These are phyloP conservation scores for Agrostemma githago DNA, from an alignment of 148 eudicot species.

Conservation along the genomic window DNA sequence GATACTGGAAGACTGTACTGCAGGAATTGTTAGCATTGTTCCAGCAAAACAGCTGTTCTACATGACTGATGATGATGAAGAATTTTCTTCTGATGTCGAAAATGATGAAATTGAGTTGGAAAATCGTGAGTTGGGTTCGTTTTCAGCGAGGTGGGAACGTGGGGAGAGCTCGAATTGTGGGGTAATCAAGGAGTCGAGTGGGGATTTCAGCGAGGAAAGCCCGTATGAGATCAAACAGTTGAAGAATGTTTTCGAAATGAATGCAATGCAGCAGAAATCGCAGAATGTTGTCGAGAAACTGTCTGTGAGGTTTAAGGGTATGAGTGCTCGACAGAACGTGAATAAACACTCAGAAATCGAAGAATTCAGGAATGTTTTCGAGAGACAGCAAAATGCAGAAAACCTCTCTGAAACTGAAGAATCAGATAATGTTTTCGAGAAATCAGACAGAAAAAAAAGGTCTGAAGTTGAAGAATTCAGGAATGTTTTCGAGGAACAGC, in stretches of 20 bases:
- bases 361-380: too few species aligned
- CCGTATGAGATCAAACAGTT: not conserved
- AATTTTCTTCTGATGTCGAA: slow-evolving; percentile 35
- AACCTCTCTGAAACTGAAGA: too few species aligned
- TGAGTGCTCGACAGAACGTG: too few species aligned
- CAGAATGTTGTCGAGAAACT: too few species aligned
- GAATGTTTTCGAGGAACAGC: too few species aligned
- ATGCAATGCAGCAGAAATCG: too few species aligned
- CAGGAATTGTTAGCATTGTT: slow-evolving; percentile 60
- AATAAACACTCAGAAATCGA: too few species aligned
- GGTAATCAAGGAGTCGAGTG: not conserved
- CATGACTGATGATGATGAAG: slow-evolving; percentile 28
- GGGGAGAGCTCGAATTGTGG: slow-evolving; percentile 25
- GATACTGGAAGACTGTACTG: slow-evolving; percentile 44
- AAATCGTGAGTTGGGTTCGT: slow-evolving; percentile 24
- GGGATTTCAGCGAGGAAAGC: not conserved
- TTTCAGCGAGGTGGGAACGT: slow-evolving; percentile 23
- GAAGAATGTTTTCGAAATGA: not conserved
- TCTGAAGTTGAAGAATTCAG: too few species aligned
- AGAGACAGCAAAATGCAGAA: too few species aligned
- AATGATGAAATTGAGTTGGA: slow-evolving; percentile 34
- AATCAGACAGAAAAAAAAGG: too few species aligned
- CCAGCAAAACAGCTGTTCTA: slow-evolving; percentile 36
- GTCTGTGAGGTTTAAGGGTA: too few species aligned
- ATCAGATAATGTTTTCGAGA: too few species aligned